Conservation (phyloP, 129 eudicot species). For the Helichrysum umbraculigerum region DNA sequence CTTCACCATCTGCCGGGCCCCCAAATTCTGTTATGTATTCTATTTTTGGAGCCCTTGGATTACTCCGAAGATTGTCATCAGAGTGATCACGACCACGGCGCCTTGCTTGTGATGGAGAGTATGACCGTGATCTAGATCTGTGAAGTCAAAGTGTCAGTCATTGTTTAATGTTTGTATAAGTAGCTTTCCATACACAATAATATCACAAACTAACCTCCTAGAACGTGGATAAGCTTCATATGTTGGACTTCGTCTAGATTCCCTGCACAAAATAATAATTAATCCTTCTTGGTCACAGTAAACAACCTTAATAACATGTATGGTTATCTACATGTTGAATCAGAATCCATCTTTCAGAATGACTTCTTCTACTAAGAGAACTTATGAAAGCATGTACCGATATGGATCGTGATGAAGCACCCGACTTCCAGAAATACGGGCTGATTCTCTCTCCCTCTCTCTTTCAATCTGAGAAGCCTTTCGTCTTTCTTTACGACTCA, state of each 20-base stretch:
- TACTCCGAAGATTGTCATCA: slow-evolving; percentile 70
- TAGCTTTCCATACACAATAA: neutral
- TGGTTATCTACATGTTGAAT: slow-evolving; percentile 1
- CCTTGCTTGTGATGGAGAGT: slow-evolving; percentile 86
- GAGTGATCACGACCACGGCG: slow-evolving; percentile 67
- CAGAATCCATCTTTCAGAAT: neutral
- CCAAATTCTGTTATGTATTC: slow-evolving; percentile 96
- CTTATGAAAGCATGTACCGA: slow-evolving; percentile 42
- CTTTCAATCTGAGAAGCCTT: slow-evolving; percentile 93
- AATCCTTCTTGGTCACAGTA: neutral
- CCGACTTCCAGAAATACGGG: slow-evolving; percentile 67
- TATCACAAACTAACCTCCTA: slow-evolving; percentile 56
- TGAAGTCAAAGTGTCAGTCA: slow-evolving; percentile 15
- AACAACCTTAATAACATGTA: neutral
- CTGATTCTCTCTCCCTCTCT: slow-evolving; percentile 86
- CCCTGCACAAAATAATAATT: slow-evolving; percentile 50
- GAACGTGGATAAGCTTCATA: slow-evolving; percentile 92
- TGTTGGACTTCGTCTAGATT: slow-evolving; percentile 93
- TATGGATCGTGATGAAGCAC: slow-evolving; percentile 91
- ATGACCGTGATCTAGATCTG: slow-evolving; percentile 83
- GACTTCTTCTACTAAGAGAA: neutral
- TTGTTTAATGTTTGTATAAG: neutral
- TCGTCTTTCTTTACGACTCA: slow-evolving; percentile 97
- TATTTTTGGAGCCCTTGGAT: slow-evolving; percentile 83
- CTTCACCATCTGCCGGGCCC: slow-evolving; percentile 62